These are phyloP conservation scores for Mycocentrospora acerina DNA, from an alignment of 2,329 filamentous ascomycete species.

Conservation along the genomic window DNA sequence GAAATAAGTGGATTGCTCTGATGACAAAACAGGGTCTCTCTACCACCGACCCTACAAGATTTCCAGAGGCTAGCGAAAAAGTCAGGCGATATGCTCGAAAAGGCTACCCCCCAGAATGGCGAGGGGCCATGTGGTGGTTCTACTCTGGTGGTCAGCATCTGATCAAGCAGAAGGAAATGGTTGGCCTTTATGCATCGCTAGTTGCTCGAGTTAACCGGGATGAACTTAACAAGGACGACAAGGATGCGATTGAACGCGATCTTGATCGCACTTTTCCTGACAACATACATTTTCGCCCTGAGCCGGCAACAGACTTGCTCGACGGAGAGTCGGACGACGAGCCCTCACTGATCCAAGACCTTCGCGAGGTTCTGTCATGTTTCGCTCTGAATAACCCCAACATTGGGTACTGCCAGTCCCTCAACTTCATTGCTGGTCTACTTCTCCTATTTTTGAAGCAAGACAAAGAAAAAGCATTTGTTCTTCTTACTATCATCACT, in stretches of 20 bases:
- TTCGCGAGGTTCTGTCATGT: constrained; percentile 83
- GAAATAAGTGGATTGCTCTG: constrained; percentile 78
- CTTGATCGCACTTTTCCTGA: constrained; percentile 93
- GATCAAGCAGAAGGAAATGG: constrained; percentile 65
- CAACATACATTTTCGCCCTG: constrained; percentile 84
- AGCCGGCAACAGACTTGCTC: constrained; percentile 35
- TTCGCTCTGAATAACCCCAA: constrained; percentile 88
- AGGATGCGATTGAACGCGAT: constrained; percentile 91
- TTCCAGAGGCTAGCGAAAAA: constrained; percentile 78
- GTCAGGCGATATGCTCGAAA: constrained; percentile 90
- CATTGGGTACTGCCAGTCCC: constrained; percentile 92
- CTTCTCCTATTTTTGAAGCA: constrained; percentile 78
- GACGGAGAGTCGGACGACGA: constrained; percentile 53
- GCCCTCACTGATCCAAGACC: constrained; percentile 74
- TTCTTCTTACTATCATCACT: constrained; percentile 91
- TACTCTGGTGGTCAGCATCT: constrained; percentile 86
- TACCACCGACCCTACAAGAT: constrained; percentile 70
- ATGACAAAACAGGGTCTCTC: constrained; percentile 75
- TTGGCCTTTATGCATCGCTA: constrained; percentile 72
- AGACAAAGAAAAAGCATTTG: constrained; percentile 89
- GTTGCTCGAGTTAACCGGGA: constrained; percentile 66
- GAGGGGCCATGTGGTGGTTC: constrained; percentile 96
- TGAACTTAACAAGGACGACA: constrained; percentile 67
- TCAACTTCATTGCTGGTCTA: constrained; percentile 92
- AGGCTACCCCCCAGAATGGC: constrained; percentile 89